Conservation (phyloP, 2,329 filamentous ascomycete species). For the Elsinoe ampelina region DNA sequence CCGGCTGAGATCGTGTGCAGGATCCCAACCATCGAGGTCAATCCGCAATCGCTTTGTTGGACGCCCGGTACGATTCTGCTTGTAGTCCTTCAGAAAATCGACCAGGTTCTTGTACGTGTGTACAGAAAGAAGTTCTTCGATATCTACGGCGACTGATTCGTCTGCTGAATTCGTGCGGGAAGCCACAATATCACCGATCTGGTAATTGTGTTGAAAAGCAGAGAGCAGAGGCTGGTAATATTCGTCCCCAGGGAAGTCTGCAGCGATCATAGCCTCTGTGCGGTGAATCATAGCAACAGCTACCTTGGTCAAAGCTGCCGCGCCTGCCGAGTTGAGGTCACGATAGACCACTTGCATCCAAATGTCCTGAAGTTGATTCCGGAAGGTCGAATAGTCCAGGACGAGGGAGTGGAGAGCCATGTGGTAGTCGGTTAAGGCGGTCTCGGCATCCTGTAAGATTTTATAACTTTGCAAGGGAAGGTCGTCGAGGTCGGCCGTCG, state of each 20-base stretch:
- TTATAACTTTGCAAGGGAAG: not conserved
- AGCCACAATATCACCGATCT: not conserved
- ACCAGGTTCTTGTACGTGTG: not conserved
- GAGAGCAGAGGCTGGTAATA: not conserved
- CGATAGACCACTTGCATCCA: not conserved
- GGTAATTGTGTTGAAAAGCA: not conserved
- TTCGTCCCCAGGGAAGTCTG: not conserved
- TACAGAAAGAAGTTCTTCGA: too few species aligned
- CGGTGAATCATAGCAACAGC: not conserved
- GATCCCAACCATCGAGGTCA: not conserved
- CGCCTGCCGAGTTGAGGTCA: not conserved
- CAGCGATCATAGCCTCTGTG: not conserved
- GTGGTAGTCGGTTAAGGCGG: not conserved
- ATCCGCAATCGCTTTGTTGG: not conserved
- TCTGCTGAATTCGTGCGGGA: too few species aligned
- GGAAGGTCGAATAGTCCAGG: not conserved
- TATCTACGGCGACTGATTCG: too few species aligned
- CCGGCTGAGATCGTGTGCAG: not conserved
- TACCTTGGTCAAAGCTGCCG: not conserved
- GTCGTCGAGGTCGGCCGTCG: not conserved
- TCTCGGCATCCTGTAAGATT: not conserved
- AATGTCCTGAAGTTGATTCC: not conserved
- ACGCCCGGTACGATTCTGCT: not conserved
- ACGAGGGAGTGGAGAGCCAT: not conserved
- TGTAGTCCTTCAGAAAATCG: not conserved